Evolutionary conservation across 2,329 filamentous ascomycete species (phyloP), one percentile per base, ranked within the genome.

Genomic region (Aciculosporium take): DNA sequence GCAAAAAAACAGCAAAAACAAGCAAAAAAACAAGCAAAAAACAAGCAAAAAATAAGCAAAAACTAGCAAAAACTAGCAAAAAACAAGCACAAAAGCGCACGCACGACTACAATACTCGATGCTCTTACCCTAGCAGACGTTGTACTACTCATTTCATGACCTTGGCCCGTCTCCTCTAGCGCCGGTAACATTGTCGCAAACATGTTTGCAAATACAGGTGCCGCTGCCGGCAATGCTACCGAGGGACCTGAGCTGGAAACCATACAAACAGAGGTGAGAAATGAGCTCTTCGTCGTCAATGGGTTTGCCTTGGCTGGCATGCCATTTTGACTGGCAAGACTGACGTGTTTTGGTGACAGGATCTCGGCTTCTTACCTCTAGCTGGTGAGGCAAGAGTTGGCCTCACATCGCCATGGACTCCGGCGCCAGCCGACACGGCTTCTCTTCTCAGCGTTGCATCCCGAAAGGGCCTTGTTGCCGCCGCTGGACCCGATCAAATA

Each of bases 361-460:
- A 74, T 50, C 67, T 98, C 37, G 86, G 85, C 5, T 96, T 98
- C 62, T 74, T 82, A 49, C 76, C 83, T 39, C 65, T 94, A 34
- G 77, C 80, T 42, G 81, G 84, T 53, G 85, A 94, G 53, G 76
- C 81, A 45, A 94, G 89, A 62, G 64, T 96, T 51, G 83, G 81
- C 57, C 66, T 96, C 32, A 84, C 86, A 13, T 71, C 79, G 17
- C 69, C 80, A 56, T 96, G 89, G 88, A 75, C 82, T 31, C 66
- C 74, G 29, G 69, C 84, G 20, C 89, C 91, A 25, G 69, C 81
- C 2, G 69, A 84, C 4, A 86, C 81, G 34, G 78, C 86, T 10
- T 93, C 85, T 2, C 79, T 98, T 29, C 69, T 98, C 46, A 83
- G 81, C 56, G 74, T 96, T 49, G 87, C 89, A 41, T 80, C 85